Evolutionary conservation across 2,329 filamentous ascomycete species (phyloP), one percentile per base, ranked within the genome.

Genomic region (Sarocladiaceae sp.): DNA sequence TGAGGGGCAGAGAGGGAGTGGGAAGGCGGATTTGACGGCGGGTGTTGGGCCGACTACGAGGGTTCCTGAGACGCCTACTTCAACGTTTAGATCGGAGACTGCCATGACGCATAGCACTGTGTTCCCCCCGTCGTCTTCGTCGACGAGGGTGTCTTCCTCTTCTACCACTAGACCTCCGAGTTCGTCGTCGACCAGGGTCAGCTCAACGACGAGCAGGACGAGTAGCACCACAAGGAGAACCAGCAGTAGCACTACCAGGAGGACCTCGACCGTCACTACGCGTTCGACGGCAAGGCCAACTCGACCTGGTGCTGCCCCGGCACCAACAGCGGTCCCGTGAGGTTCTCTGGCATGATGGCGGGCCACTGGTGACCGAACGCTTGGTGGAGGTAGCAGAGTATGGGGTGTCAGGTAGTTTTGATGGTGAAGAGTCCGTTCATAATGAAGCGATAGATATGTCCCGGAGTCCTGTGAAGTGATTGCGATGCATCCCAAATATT

Each of bases 1-100:
- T 12, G 47, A 50, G 47, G 47, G 47, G 5, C 47, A 50, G 47
- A 36, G 47, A 23, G 47, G 47, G 2, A 25, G 29, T 15, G 47
- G 47, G 7, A 50, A 33, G 29, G 47, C 47, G 3, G 47, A 50
- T 20, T n/a, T 50, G 20, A 50, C 47, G 10, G 47, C 47, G 10
- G 47, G 47, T 37, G 47, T 50, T 3, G 13, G 36, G 29, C 47
- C 47, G 15, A 37, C 29, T 10, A 37, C 29, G 11, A 10, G 4
- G 3, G 47, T 50, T 4, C 29, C 17, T 3, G 47, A 50, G 22
- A 50, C 47, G 13, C 47, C 47, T 5, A 50, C 47, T 29, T 17
- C 47, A 12, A 50, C 47, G 3, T 37, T 18, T 13, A 36, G 47
- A 20, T 22, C 26, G 3, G 47, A 50, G 47, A 48, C 44, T 8